Base-by-base conservation (phyloP, 2,329 filamentous ascomycete genomes). In the Xylariaceae sp. region DNA sequence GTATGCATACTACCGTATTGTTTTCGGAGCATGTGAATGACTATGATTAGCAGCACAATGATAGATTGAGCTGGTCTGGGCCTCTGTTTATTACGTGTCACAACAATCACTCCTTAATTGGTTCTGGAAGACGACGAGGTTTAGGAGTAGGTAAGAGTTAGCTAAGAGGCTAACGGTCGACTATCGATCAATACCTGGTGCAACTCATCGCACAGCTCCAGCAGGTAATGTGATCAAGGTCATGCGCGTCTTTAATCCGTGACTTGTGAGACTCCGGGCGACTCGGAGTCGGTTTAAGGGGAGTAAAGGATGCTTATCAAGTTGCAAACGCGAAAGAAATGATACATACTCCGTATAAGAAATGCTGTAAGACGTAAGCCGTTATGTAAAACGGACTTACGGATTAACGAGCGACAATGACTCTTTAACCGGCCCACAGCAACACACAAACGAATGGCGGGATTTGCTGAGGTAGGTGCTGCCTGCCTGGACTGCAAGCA, bases 341-440 rank as follows among this genome's bases (percentile, higher is more conserved):
- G 5, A 30, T 5, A 18, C 17, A 18, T 18, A 18, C 17, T 18
- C 17, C 17, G 17, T 18, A 5, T 30, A 30, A 5, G 23, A 30
- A 30, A 52, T 8, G 30, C 50, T 39, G 37, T 41, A 41, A 41
- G n/a, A 54, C 44, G 41, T 53, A 17, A 60, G 55, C 55, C 57
- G 45, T 45, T 45, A 15, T 45, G 41, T 45, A 15, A 45, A 41
- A n/a, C 41, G 13, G 13, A 6, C 13, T 45, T 45, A 44, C 7
- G 23, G 23, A 34, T 39, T 18, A 18, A 18, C 17, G 23, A 30
- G 23, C 37, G 37, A 51, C 49, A 35, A 51, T 30, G 30, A n/a
- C 49, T 15, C 49, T 51, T 53, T 45, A 57, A 63, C 23, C 23
- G 61, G 61, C 59, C 61, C 61, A 63, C 61, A 52, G 48, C 56